Evolutionary conservation across 2,329 filamentous ascomycete genomes (phyloP).

Genomic region (Colletotrichum trifolii): DNA sequence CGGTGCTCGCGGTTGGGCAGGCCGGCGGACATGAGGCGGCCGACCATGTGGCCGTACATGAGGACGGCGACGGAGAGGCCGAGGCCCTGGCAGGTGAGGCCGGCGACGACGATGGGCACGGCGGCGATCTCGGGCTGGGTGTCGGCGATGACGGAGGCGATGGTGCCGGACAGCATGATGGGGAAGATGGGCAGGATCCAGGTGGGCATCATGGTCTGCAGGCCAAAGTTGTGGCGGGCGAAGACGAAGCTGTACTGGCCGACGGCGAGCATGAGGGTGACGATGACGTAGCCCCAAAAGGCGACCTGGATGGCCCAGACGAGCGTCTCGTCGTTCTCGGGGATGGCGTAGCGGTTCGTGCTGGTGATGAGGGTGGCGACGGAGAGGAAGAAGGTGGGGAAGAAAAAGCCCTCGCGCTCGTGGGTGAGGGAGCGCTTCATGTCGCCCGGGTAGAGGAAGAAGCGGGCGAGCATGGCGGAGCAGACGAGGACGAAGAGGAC

Average conservation of each 20-base stretch:
- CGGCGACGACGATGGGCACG: slow-evolving; percentile 73
- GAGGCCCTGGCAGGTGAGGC: slow-evolving; percentile 76
- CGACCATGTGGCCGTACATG: slow-evolving; percentile 80
- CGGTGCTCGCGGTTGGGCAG: slow-evolving; percentile 72
- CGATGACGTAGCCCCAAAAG: slow-evolving; percentile 76
- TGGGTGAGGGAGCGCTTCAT: slow-evolving; percentile 69
- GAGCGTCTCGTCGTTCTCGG: slow-evolving; percentile 64
- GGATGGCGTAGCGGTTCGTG: slow-evolving; percentile 73
- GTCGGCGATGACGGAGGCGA: slow-evolving; percentile 72
- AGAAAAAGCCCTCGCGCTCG: slow-evolving; percentile 76
- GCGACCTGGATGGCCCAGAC: slow-evolving; percentile 68
- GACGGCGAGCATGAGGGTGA: slow-evolving; percentile 70
- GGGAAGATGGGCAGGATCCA: slow-evolving; percentile 82
- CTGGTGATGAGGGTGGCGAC: slow-evolving; percentile 75
- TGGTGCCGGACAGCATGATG: slow-evolving; percentile 78
- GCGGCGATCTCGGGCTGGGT: slow-evolving; percentile 67
- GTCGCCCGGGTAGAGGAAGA: slow-evolving; percentile 66
- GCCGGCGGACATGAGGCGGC: slow-evolving; percentile 74
- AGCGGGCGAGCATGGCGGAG: slow-evolving; percentile 66
- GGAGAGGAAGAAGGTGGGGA: slow-evolving; percentile 77
- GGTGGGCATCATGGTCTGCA: slow-evolving; percentile 78
- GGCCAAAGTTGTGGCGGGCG: slow-evolving; percentile 64
- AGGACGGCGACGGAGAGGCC: slow-evolving; percentile 75
- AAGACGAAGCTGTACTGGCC: slow-evolving; percentile 77
- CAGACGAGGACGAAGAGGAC: slow-evolving; percentile 70